A percentile compares a stretch with the other conserved stretches of the same genome.
Conservation (phyloP, 2,329 filamentous ascomycete genomes). For the Colletotrichum sp. region DNA sequence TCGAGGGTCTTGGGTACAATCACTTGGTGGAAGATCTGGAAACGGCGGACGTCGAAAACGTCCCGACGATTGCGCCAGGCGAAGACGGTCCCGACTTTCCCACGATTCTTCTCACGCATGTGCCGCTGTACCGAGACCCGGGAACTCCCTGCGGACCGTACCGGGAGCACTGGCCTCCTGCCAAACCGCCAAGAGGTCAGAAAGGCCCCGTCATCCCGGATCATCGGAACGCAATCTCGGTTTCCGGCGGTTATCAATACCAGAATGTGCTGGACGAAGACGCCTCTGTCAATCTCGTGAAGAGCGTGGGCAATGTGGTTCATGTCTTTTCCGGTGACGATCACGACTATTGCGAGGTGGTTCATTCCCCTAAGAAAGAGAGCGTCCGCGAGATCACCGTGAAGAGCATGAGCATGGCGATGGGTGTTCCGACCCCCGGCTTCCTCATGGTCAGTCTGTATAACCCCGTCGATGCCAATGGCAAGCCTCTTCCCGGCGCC, state of each 20-base stretch:
- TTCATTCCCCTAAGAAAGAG: slow-evolving; percentile 73
- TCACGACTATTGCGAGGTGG: slow-evolving; percentile 94
- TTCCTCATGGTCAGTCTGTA: slow-evolving; percentile 90
- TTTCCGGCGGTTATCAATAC: slow-evolving; percentile 88
- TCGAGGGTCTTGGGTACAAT: slow-evolving; percentile 57
- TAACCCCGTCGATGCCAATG: slow-evolving; percentile 79
- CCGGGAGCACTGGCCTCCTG: slow-evolving; percentile 82
- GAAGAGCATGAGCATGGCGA: slow-evolving; percentile 94
- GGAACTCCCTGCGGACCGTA: slow-evolving; percentile 88
- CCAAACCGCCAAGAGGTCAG: slow-evolving; percentile 65
- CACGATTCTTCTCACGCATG: slow-evolving; percentile 87
- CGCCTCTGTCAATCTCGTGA: slow-evolving; percentile 77
- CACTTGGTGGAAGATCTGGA: slow-evolving; percentile 65
- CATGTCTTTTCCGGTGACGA: slow-evolving; percentile 96
- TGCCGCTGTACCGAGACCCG: slow-evolving; percentile 82
- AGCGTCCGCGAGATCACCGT: slow-evolving; percentile 86
- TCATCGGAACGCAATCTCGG: slow-evolving; percentile 77
- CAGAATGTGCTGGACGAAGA: slow-evolving; percentile 87
- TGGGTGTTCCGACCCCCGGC: slow-evolving; percentile 88
- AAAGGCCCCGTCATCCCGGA: slow-evolving; percentile 61
- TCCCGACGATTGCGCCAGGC: slow-evolving; percentile 45
- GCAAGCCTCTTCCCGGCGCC: slow-evolving; percentile 48
- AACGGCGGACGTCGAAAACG: slow-evolving; percentile 36
- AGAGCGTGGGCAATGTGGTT: slow-evolving; percentile 79
- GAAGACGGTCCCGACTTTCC: slow-evolving; percentile 70